phyloP scores from a whole-genome alignment of 1,139 yeast species.

The Candida anutae region DNA sequence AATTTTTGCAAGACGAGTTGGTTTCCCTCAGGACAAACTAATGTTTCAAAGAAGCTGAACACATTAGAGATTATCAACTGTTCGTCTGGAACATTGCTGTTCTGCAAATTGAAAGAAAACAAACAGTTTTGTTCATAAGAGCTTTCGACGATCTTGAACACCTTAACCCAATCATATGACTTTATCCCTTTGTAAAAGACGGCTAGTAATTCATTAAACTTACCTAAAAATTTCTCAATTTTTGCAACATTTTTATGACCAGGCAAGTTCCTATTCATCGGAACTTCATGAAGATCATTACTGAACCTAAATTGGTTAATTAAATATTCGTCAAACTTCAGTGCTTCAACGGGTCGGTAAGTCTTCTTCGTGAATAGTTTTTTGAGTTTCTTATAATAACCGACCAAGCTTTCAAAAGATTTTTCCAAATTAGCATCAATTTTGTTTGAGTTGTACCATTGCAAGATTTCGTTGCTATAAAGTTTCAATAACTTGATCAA shows the following conservation, averaged over 20 bases:
- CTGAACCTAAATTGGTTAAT: slow-evolving; percentile 33
- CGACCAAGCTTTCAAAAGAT: slow-evolving; percentile 43
- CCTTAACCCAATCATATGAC: slow-evolving; percentile 71
- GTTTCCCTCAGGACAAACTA: slow-evolving; percentile 36
- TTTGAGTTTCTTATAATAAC: slow-evolving; percentile 60
- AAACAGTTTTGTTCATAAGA: slow-evolving; percentile 49
- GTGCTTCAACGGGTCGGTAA: slow-evolving; percentile 57
- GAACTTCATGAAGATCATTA: slow-evolving; percentile 38
- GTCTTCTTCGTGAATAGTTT: slow-evolving; percentile 70
- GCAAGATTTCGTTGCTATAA: slow-evolving; percentile 62
- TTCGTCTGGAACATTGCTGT: slow-evolving; percentile 39
- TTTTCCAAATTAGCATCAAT: slow-evolving; percentile 33
- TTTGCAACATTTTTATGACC: slow-evolving; percentile 37
- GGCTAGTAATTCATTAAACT: slow-evolving; percentile 56
- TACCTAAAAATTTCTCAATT: slow-evolving; percentile 52
- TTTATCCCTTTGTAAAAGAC: slow-evolving; percentile 54
- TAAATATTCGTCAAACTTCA: slow-evolving; percentile 33
- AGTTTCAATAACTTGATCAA: slow-evolving; percentile 62
- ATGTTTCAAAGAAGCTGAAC: slow-evolving; percentile 58
- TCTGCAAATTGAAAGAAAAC: slow-evolving; percentile 49
- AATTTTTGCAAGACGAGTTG: slow-evolving; percentile 43
- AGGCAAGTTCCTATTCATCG: slow-evolving; percentile 41
- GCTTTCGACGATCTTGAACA: slow-evolving; percentile 66
- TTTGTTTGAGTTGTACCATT: slow-evolving; percentile 58
- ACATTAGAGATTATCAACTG: slow-evolving; percentile 60